Base-by-base conservation (phyloP, 225 moss, liverwort and hornwort species). In the Physcomitrium patens region DNA sequence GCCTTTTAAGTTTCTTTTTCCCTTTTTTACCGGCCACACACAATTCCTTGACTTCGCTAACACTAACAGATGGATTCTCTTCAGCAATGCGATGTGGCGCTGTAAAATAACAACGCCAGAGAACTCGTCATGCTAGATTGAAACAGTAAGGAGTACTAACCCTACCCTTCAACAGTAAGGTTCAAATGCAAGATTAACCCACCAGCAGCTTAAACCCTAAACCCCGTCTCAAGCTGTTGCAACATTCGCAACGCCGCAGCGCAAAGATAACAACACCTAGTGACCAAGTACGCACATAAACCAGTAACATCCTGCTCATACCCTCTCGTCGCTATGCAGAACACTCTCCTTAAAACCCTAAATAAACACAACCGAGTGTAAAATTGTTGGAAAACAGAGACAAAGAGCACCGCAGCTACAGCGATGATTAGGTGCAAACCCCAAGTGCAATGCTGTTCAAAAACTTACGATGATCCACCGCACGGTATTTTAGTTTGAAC, bases 21-120 rank as follows among this genome's bases (percentile, higher is more conserved):
- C 48, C 59, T 52, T 60, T 71, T 69, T 3, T 57, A 13, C 45
- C 22, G 22, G 43, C 55, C 31, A 47, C 26, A 50, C 37, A 24
- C 11, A 44, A 1, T 1, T 13, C 55, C 8, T 8, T 14, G 63
- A 54, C 70, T 75, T 58, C 58, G 0, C 65, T 75, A 70, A 51
- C 11, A 67, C 65, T 72, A 3, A 73, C 60, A 42, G 72, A 59
- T 28, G 60, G 16, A 59, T 59, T 65, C 44, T 66, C 66, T 53
- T 20, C 52, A 45, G 52, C 28, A 67, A 43, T 45, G 18, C 4
- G 42, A 12, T 12, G 12, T 52, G 5, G 67, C 15, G 60, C 71
- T 71, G 66, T 18, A 60, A 46, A 11, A 44, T 14, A 48, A 69
- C 31, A 19, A 54, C 13, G 24, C 44, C 64, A 45, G 65, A 57